phyloP scores from a whole-genome alignment of 345 rosid species.

The Conringia planisiliqua region DNA sequence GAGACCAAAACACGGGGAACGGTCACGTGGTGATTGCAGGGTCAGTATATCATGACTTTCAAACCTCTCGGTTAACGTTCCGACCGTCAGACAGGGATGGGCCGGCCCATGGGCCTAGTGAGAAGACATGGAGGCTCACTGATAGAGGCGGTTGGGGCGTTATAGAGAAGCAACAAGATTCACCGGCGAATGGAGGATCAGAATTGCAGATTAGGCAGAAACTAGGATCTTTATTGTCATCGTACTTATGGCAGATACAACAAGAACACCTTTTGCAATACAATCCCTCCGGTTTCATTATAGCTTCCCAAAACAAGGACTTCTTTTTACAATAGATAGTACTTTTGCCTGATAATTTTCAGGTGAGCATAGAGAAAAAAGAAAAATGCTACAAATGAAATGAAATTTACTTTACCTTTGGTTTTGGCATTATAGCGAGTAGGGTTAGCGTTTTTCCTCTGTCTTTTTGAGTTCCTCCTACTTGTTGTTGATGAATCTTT shows the following conservation, averaged over 20 bases:
- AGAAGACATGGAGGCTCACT: no score
- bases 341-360: no score
- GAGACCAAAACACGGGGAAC: no score
- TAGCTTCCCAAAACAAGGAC: conserved; percentile 58
- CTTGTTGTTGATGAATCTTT: background rate
- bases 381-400: no score
- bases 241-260: conserved; percentile 54
- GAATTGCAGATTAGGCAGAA: conserved; percentile 61
- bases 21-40: no score
- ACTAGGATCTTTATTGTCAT: conserved; percentile 71
- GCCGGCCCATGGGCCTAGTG: no score
- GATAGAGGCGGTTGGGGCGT: no score
- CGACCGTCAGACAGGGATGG: no score
- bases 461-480: conserved; percentile 5
- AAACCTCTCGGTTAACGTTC: no score
- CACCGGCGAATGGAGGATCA: conserved; percentile 34
- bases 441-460: conserved; percentile 17
- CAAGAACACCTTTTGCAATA: conserved; percentile 74
- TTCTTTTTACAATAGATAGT: conserved; percentile 38
- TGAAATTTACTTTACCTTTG: no score
- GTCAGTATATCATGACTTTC: no score
- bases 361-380: conserved; percentile 66
- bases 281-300: conserved; percentile 25
- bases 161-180: conserved; percentile 53
- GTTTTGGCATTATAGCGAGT: background rate